phyloP scores from a whole-genome alignment of 2,329 filamentous ascomycete species.

The Nothophaeocryptopus gaeumannii region DNA sequence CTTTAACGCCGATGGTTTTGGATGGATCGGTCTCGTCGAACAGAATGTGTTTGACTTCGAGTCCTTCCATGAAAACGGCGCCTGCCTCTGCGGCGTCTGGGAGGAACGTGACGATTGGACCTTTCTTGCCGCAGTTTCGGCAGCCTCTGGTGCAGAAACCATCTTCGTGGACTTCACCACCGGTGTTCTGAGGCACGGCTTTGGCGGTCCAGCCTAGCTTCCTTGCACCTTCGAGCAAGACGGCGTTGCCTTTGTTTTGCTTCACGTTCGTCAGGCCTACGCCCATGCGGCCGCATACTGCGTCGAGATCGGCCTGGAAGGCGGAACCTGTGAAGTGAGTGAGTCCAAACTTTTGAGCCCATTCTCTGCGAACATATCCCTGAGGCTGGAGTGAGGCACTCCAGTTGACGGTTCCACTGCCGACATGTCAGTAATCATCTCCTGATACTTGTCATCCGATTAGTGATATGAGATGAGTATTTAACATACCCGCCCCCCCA shows the following conservation, averaged over 20 bases:
- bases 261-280: constrained; percentile 63
- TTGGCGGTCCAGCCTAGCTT: constrained; percentile 71
- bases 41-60: constrained; percentile 65
- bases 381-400: constrained; percentile 66
- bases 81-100: constrained; percentile 75
- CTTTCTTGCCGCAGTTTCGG: constrained; percentile 69
- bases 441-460: neutral
- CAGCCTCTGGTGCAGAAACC: constrained; percentile 61
- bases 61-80: constrained; percentile 80
- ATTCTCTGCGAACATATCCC: constrained; percentile 73
- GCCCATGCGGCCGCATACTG: constrained; percentile 76
- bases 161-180: constrained; percentile 70
- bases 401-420: constrained; percentile 77
- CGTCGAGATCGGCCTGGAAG: constrained; percentile 76
- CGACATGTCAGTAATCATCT: neutral
- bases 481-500: constrained; percentile 68
- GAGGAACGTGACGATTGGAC: constrained; percentile 72
- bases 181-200: constrained; percentile 75
- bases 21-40: constrained; percentile 58
- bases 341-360: constrained; percentile 65
- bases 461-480: too few species aligned
- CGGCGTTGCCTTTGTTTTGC: constrained; percentile 70
- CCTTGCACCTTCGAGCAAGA: constrained; percentile 70
- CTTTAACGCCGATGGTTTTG: constrained; percentile 67
- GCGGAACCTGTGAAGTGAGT: constrained; percentile 69